Base-by-base conservation (phyloP, 495 filamentous ascomycete genomes). In the Collariella sp. region DNA sequence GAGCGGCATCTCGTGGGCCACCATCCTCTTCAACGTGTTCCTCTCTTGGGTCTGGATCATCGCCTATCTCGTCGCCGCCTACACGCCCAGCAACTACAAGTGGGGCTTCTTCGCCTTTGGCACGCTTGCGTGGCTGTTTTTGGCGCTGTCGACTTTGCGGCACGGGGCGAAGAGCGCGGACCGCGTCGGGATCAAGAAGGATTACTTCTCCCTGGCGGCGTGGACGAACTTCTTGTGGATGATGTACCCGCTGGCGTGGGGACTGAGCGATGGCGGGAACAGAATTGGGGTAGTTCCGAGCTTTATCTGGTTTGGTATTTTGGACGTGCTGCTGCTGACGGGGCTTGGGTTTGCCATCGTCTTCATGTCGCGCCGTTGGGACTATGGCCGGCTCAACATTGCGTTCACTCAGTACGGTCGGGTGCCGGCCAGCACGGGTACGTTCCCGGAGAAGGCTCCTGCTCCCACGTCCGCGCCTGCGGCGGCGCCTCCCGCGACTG, bases 321-420 rank as follows among this genome's bases (percentile, higher is more conserved):
- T 76, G 16, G 74, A 77, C 35, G 45, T 75, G 9, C 51, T 76
- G 16, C 58, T 74, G 16, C 23, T 76, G 34, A 62, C 67, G 10
- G 66, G 62, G 36, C 40, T 71, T 24, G 55, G 67, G 31, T 67
- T 69, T 18, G 63, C 62, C 57, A 60, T 69, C 60, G 43, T 76
- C 38, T 52, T 68, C 60, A 60, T 75, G 13, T 60, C 72, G 34
- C 58, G 64, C 52, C 64, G 56, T 23, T 79, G 76, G 76, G 76
- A 79, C 50, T 77, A 73, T 54, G 56, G 59, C 58, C 55, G 53
- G 24, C 59, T 79, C 23, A 76, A 77, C 62, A 57, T 79, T 26
- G 65, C 72, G 47, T 79, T 79, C 55, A 79, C 76, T n/a, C 75
- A 75, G 60, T 77, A 77, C 58, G 76, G 76, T 46, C 74, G 76